phyloP scores from a whole-genome alignment of 2,329 filamentous ascomycete species.

The Aspergillus terreus region DNA sequence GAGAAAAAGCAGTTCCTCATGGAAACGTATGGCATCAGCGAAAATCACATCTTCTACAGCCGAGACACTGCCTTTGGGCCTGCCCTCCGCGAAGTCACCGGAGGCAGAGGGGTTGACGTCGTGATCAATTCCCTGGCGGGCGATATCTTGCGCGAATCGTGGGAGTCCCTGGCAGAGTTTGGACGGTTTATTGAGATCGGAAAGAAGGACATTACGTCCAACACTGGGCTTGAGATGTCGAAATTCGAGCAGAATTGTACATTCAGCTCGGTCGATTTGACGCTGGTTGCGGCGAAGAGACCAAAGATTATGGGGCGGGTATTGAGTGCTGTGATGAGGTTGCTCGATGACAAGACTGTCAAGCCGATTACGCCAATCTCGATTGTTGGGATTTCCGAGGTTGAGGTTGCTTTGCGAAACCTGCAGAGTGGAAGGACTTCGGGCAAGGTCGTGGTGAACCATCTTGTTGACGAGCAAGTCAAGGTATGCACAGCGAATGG shows the following conservation, averaged over 20 bases:
- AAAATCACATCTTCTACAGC: slow-evolving; percentile 24
- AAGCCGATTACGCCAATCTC: slow-evolving; percentile 28
- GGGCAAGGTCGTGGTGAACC: slow-evolving; percentile 36
- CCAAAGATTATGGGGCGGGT: background rate
- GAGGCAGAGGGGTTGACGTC: slow-evolving; percentile 22
- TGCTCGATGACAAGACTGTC: slow-evolving; percentile 18
- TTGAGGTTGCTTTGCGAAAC: slow-evolving; percentile 26
- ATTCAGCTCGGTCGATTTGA: slow-evolving; percentile 9
- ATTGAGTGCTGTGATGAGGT: slow-evolving; percentile 1
- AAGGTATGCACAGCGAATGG: background rate
- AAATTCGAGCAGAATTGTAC: slow-evolving; percentile 11
- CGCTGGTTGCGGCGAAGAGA: background rate
- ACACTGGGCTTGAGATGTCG: slow-evolving; percentile 14
- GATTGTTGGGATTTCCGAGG: slow-evolving; percentile 22
- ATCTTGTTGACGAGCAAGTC: slow-evolving; percentile 5
- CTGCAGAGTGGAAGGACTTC: slow-evolving; percentile 35
- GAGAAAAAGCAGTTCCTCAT: slow-evolving; percentile 24
- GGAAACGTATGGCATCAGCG: slow-evolving; percentile 16
- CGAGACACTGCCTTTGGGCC: slow-evolving; percentile 20
- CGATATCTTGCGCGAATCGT: slow-evolving; percentile 19
- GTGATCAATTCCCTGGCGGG: slow-evolving; percentile 25
- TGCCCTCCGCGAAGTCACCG: slow-evolving; percentile 15
- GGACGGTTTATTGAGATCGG: slow-evolving; percentile 22
- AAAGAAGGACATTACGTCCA: slow-evolving; percentile 5
- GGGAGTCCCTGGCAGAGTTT: slow-evolving; percentile 22